phyloP scores from a whole-genome alignment of 805 yeast genomes.

The Ogataea ganodermae region DNA sequence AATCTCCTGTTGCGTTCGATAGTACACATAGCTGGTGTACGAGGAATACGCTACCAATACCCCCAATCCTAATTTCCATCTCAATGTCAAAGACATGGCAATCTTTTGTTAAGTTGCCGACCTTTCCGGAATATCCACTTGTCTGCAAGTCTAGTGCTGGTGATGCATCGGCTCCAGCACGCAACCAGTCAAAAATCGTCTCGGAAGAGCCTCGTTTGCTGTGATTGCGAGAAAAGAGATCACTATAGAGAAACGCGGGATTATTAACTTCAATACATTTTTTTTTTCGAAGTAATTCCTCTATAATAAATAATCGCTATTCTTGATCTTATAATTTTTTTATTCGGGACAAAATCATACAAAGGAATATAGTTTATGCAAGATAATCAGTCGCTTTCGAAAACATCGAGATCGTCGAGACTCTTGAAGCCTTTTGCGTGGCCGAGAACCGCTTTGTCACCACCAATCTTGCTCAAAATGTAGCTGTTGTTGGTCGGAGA shows the following conservation, averaged over 20 bases:
- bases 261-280: neutral
- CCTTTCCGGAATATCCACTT: neutral
- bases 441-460: neutral
- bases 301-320: neutral
- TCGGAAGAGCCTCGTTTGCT: too few species aligned
- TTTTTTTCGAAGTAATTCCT: neutral
- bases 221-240: too few species aligned
- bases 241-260: neutral
- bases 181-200: neutral
- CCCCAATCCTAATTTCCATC: slow-evolving; percentile 44
- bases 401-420: slow-evolving; percentile 16
- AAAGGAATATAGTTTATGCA: neutral
- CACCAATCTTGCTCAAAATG: slow-evolving; percentile 12
- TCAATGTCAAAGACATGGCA: slow-evolving; percentile 25
- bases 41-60: slow-evolving; percentile 58
- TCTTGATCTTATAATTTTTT: neutral
- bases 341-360: neutral
- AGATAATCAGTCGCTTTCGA: neutral
- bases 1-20: slow-evolving; percentile 56
- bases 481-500: slow-evolving; percentile 22
- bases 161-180: neutral
- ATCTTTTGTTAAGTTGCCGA: neutral
- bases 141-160: neutral
- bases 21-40: slow-evolving; percentile 62
- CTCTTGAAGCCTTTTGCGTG: slow-evolving; percentile 11